Base-by-base conservation (phyloP, 805 yeast species). In the Geotrichum ghanense region DNA sequence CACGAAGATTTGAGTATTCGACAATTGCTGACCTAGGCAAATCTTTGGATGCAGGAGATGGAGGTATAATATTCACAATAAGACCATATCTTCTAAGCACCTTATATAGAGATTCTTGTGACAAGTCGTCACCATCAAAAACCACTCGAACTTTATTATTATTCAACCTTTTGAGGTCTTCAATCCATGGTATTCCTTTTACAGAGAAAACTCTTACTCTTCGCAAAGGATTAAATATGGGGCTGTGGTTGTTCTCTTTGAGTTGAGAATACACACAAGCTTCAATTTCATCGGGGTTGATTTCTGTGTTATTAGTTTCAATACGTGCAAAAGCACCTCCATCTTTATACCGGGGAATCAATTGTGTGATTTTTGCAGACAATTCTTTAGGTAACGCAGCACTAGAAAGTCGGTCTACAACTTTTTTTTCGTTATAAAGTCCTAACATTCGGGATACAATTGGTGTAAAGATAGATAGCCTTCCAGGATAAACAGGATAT, bases 181-280 rank as follows among this genome's bases (percentile, higher is more conserved):
- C 97, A 50, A 92, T 83, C 96, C 97, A 90, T 0, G 99, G 98
- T 1, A 75, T 70, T 51, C 99, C 99, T 55, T 83, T 81, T 1
- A 92, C 97, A 0, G 83, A 79, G 72, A 81, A 45, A 74, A 81
- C 49, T 68, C 66, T 1, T 81, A 83, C 48, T 64, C 20, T 67
- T 1, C 74, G 62, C n/a, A 77, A 55, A 46, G 68, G 69, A 20
- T 73, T 67, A 9, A 68, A 50, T 57, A 57, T 68, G 2, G 61
- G 55, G 1, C 59, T 50, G 20, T 48, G 45, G 1, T 56, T 50
- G 16, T 53, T 55, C 45, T 48, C 48, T 5, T 47, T 66, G 48
- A 53, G 74, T 57, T 53, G 58, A 45, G 70, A 74, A 22, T 86
- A 69, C 50, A 65, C 62, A n/a, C 37, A 31, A 2, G 70, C 57